Evolutionary conservation across 805 yeast species (phyloP), one percentile per base, ranked within the genome.

Genomic region (Saccharomycopsis malanga): DNA sequence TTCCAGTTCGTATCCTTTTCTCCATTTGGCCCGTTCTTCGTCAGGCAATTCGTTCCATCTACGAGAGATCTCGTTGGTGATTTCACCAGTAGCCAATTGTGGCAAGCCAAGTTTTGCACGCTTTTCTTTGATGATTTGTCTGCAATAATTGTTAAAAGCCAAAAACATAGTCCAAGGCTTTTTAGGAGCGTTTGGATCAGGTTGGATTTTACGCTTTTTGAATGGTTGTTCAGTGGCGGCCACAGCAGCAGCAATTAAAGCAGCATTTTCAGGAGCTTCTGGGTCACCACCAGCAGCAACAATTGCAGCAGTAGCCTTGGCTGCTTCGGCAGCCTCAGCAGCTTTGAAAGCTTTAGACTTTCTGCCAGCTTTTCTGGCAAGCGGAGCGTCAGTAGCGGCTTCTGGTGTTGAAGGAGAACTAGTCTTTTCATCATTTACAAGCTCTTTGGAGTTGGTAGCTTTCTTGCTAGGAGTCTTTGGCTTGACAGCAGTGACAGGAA

Each of bases 171-270:
- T 88, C 59, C 87, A 71, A 14, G 98, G 98, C 60, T 88, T 88
- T 72, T 86, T 87, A 50, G 98, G 98, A 39, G 96, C 96, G 59
- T 85, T 82, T 44, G 97, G 97, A 65, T 91, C 98, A 57, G 75
- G 77, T 66, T 77, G 81, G 48, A 63, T 65, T 55, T 69, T 71
- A 62, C 71, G 71, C 66, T 68, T 70, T 53, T 63, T 55, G 20
- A 60, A 56, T 24, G 53, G 57, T 6, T 48, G 54, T n/a, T 43
- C 57, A 10, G 54, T 46, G 29, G 53, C 57, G 18, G 57, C 51
- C 15, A 58, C 39, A 3, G 54, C 56, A 34, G 57, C 50, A 34
- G 52, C 50, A 18, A 56, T 57, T 10, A 24, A 40, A 30, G 30
- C 39, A 6, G 54, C 56, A 10, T 36, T 36, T 39, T 29, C 39